Evolutionary conservation across 768 basidiomycete genomes (phyloP).

Genomic region (Mycena olivaceomarginata): DNA sequence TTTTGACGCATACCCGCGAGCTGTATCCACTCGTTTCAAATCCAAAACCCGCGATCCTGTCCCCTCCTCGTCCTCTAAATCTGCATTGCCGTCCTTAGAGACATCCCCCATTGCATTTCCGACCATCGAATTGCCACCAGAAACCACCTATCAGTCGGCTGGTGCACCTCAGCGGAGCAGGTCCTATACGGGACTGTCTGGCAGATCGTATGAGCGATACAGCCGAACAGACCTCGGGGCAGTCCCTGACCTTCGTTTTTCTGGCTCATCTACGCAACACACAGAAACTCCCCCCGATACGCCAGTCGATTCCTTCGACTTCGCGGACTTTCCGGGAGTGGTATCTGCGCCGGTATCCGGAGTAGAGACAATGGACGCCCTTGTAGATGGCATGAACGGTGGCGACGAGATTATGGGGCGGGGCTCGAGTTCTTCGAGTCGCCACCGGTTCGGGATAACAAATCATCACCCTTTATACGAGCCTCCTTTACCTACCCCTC

Average conservation of each 20-base stretch:
- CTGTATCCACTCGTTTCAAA: conserved; percentile 59
- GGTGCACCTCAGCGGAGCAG: conserved; percentile 64
- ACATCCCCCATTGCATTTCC: conserved; percentile 65
- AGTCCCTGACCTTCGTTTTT: conserved; percentile 75
- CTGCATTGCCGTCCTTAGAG: conserved; percentile 45
- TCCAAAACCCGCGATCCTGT: conserved; percentile 50
- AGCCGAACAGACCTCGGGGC: conserved; percentile 65
- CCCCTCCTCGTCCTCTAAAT: conserved; percentile 50
- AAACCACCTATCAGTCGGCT: conserved; percentile 49
- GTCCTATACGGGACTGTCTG: conserved; percentile 77
- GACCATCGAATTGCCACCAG: conserved; percentile 57
- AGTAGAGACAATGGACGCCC: conserved; percentile 91
- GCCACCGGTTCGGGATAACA: conserved; percentile 73
- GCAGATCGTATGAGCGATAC: conserved; percentile 49
- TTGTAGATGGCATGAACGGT: conserved; percentile 94
- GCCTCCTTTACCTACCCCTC: conserved; percentile 89
- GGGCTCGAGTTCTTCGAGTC: conserved; percentile 63
- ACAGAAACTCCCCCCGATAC: conserved; percentile 85
- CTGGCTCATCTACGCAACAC: conserved; percentile 82
- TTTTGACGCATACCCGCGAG: conserved; percentile 68
- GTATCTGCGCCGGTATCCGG: conserved; percentile 88
- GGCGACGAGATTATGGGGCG: conserved; percentile 72
- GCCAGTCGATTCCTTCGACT: conserved; percentile 69
- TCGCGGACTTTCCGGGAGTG: conserved; percentile 76
- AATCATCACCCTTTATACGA: conserved; percentile 86